Conservation (phyloP, 1,139 yeast genomes). For the Eremothecium cymbalariae region DNA sequence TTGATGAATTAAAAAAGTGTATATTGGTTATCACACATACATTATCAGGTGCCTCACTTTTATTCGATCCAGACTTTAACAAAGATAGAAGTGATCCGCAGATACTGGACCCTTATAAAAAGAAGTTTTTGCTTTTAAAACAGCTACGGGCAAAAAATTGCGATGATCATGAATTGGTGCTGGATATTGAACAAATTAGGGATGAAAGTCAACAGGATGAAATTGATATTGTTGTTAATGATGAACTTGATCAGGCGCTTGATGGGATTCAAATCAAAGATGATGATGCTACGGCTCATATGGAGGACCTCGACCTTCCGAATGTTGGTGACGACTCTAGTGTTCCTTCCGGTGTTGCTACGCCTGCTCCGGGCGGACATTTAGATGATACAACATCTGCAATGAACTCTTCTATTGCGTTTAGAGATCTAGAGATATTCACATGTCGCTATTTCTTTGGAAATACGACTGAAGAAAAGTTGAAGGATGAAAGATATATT, state of each 20-base stretch:
- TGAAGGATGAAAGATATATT: constrained; percentile 45
- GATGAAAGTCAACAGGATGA: constrained; percentile 10
- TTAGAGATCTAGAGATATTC: constrained; percentile 53
- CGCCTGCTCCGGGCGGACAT: constrained; percentile 25
- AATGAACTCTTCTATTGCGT: constrained; percentile 25
- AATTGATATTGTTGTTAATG: constrained; percentile 20
- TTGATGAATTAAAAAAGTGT: constrained; percentile 48
- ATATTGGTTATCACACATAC: constrained; percentile 52
- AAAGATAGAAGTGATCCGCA: constrained; percentile 14
- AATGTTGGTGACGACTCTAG: constrained; percentile 25
- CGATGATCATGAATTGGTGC: constrained; percentile 31
- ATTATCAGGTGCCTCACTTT: constrained; percentile 64
- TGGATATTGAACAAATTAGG: constrained; percentile 33
- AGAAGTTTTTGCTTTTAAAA: constrained; percentile 31
- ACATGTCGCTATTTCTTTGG: constrained; percentile 48
- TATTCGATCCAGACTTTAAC: constrained; percentile 59
- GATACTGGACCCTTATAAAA: constrained; percentile 22
- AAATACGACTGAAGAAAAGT: constrained; percentile 37
- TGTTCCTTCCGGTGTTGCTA: constrained; percentile 29
- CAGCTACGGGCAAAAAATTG: constrained; percentile 30
- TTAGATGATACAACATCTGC: constrained; percentile 15
- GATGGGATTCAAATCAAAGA: constrained; percentile 35
- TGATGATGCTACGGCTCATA: constrained; percentile 18
- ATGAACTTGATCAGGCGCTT: constrained; percentile 32
- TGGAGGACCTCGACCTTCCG: constrained; percentile 30